A percentile compares a stretch with the other conserved stretches of the same genome.
Evolutionary conservation across 306 rosid genomes (phyloP).

Genomic region (Boehmeria nivea): DNA sequence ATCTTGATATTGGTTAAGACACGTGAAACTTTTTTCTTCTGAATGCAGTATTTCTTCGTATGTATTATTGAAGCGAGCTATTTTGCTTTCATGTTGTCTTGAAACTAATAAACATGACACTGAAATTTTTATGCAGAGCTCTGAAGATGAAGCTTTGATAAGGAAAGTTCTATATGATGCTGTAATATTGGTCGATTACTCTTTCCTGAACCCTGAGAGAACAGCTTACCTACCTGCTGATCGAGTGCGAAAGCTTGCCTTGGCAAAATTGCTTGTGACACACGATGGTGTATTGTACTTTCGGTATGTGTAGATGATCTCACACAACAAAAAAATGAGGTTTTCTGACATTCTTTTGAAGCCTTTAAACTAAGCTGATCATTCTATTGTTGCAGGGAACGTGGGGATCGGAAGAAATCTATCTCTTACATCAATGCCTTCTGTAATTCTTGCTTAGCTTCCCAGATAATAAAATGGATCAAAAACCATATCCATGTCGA

Average conservation of each 20-base stretch:
- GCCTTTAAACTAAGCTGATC: conserved; percentile 10
- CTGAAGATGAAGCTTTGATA: conserved; percentile 50
- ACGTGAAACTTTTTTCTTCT: too few species aligned
- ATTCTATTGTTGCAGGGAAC: conserved; percentile 37
- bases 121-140: conserved; percentile 45
- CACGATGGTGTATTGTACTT: conserved; percentile 53
- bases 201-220: conserved; percentile 42
- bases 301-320: conserved; percentile 41
- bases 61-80: too few species aligned
- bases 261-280: conserved; percentile 56
- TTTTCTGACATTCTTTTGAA: not conserved
- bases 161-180: conserved; percentile 67
- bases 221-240: conserved; percentile 22
- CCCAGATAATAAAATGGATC: conserved; percentile 46
- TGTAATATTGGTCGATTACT: conserved; percentile 63
- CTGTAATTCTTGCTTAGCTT: conserved; percentile 45
- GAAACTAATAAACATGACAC: conserved; percentile 1
- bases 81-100: too few species aligned
- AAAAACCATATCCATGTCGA: conserved; percentile 32
- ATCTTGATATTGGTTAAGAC: too few species aligned
- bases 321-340: not conserved
- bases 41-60: too few species aligned
- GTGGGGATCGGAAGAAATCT: conserved; percentile 63
- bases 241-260: conserved; percentile 30
- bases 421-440: conserved; percentile 50